Base-by-base conservation (phyloP, 2,329 filamentous ascomycete species). In the Paramyrothecium sp. region DNA sequence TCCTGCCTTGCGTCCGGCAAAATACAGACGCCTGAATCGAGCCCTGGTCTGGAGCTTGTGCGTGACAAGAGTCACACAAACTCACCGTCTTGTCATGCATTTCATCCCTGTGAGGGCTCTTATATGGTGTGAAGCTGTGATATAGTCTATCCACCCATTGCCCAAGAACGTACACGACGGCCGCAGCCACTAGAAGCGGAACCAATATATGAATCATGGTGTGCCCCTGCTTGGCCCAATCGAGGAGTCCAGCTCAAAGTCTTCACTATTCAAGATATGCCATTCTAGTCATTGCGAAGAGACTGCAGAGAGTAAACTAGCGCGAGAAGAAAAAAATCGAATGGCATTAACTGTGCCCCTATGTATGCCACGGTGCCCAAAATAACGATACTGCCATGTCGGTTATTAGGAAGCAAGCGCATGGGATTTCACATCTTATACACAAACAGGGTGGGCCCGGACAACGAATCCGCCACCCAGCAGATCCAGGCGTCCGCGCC, bases 301-400 rank as follows among this genome's bases (percentile, higher is more conserved):
- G 10, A 30, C 4, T 16, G 38, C 38, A 16, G 38, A 44, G 13
- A 16, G 13, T 17, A 19, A 8, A 16, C 38, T 44, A 7, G 38
- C 38, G 13, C n/a, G 38, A 4, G 38, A 44, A 16, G 13, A 46
- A 63, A 16, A 44, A 46, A 63, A 61, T 64, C 60, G 63, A 68
- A 65, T 70, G 61, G 60, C 61, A 71, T 70, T 71, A 67, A 65
- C 66, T 66, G 62, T 60, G 61, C 63, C 66, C 69, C 61, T 67
- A 69, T 65, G 62, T 69, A 64, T 57, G 49, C 55, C 60, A 64
- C 60, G 61, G 26, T 30, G 61, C 61, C 46, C 54, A 47, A 56
- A 47, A 41, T 52, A 56, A 53, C 50, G 51, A 53, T 57, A 52
- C 50, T 60, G 54, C 59, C 59, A 53, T 62, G 38, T 44, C n/a